phyloP scores from a whole-genome alignment of 352 stramenopile genomes.

The Thalassiosira gravida region DNA sequence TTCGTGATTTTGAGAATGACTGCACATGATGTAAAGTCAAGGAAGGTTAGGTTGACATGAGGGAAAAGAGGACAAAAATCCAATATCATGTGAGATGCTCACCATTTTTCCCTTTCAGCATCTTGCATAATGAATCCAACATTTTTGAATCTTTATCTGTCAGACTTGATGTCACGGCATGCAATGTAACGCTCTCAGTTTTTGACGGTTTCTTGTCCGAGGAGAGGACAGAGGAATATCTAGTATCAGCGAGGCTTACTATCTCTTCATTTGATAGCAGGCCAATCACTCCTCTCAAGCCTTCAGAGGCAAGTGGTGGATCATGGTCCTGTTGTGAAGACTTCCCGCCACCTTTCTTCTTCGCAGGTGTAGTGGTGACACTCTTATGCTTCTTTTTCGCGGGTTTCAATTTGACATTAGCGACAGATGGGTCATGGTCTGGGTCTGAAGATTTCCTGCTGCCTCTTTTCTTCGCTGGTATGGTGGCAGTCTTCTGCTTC shows the following conservation, averaged over 20 bases:
- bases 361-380: not conserved
- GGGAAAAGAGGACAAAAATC: not conserved
- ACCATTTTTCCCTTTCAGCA: constrained; percentile 57
- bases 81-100: no score
- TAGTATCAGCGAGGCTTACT: constrained; percentile 49
- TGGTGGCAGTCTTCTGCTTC: not conserved
- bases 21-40: constrained; percentile 15
- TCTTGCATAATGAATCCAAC: constrained; percentile 47
- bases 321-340: not conserved
- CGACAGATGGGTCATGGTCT: not conserved
- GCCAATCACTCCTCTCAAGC: constrained; percentile 29
- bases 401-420: not conserved
- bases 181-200: constrained; percentile 29
- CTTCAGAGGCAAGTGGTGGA: not conserved
- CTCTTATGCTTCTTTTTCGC: constrained; percentile 11
- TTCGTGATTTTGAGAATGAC: constrained; percentile 68
- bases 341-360: not conserved
- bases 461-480: constrained; percentile 1
- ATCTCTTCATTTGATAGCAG: constrained; percentile 42
- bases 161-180: constrained; percentile 64
- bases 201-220: constrained; percentile 17
- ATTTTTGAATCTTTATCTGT: constrained; percentile 45
- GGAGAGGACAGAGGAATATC: constrained; percentile 57
- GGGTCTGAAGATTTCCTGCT: not conserved
- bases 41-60: constrained; percentile 5